Evolutionary conservation across 805 yeast species (phyloP).

Genomic region (Suhomyces sp.): DNA sequence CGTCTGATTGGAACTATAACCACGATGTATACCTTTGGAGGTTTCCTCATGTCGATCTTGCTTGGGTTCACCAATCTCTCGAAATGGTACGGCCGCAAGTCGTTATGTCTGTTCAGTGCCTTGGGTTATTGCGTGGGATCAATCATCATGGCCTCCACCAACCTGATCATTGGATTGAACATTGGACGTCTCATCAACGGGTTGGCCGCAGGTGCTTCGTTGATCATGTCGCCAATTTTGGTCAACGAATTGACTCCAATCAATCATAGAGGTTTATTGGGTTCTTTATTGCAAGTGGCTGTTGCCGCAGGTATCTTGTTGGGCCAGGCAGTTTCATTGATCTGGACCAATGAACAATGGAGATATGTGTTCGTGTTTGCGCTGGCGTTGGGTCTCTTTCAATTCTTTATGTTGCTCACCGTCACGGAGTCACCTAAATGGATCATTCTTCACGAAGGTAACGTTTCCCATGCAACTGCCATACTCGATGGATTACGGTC

Average conservation of each 20-base stretch:
- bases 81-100: constrained; percentile 24
- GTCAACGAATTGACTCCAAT: constrained; percentile 41
- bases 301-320: constrained; percentile 38
- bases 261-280: constrained; percentile 42
- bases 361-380: constrained; percentile 32
- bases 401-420: constrained; percentile 32
- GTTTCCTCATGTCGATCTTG: constrained; percentile 30
- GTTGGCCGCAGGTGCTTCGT: constrained; percentile 38
- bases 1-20: constrained; percentile 26
- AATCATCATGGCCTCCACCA: constrained; percentile 24
- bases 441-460: constrained; percentile 33
- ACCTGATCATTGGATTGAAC: constrained; percentile 18
- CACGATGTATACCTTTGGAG: constrained; percentile 38
- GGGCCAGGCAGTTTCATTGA: constrained; percentile 32
- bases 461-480: constrained; percentile 26
- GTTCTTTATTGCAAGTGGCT: constrained; percentile 38
- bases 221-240: constrained; percentile 42
- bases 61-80: constrained; percentile 29
- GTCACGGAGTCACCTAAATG: constrained; percentile 44
- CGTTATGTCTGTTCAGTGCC: constrained; percentile 17
- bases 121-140: constrained; percentile 24
- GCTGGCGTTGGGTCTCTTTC: constrained; percentile 22
- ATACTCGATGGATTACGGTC: constrained; percentile 31
- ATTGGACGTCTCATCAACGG: constrained; percentile 37
- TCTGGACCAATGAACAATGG: constrained; percentile 40